Percentiles rank a stretch among this genome's conserved stretches.
Evolutionary conservation across 2,329 filamentous ascomycete species (phyloP).

Genomic region (Ustilaginoidea virens): DNA sequence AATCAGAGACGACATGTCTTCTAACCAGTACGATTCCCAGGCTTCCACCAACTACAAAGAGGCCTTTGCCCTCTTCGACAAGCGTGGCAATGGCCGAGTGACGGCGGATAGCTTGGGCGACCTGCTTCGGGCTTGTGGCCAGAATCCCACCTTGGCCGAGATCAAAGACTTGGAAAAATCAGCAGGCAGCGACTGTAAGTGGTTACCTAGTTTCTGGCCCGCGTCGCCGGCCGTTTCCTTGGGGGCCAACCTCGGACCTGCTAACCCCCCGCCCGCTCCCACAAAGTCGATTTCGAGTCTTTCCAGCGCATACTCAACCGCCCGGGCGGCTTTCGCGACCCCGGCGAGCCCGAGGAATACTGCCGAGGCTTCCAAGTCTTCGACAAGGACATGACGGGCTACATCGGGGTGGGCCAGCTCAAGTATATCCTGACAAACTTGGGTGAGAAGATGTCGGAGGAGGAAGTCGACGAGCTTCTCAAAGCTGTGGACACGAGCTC

Average conservation of each 20-base stretch:
- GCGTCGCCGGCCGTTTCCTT: too few species aligned
- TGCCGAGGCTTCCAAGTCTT: conserved; percentile 98
- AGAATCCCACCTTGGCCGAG: conserved; percentile 92
- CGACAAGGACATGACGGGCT: conserved; percentile 97
- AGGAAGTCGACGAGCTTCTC: conserved; percentile 95
- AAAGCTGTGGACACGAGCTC: conserved; percentile 95
- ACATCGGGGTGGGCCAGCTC: conserved; percentile 93
- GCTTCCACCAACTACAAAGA: conserved; percentile 98
- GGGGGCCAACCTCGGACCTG: too few species aligned
- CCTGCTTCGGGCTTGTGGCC: conserved; percentile 86
- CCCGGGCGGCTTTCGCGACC: conserved; percentile 93
- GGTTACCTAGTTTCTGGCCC: too few species aligned
- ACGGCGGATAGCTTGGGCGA: conserved; percentile 77
- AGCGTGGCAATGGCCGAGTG: conserved; percentile 92
- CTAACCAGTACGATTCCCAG: conserved; percentile 41
- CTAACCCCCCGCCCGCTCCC: too few species aligned
- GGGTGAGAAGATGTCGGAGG: conserved; percentile 98
- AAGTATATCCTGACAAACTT: conserved; percentile 96
- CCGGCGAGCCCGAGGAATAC: conserved; percentile 95
- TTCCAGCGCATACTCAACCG: conserved; percentile 96
- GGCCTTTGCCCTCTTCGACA: conserved; percentile 98
- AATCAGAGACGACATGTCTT: conserved; percentile 22
- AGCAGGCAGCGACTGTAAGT: conserved; percentile 82
- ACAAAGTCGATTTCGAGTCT: conserved; percentile 98
- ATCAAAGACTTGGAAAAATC: conserved; percentile 85